These are phyloP conservation scores for Moricandia moricandioides DNA, from an alignment of 345 rosid species.

Conservation along the genomic window DNA sequence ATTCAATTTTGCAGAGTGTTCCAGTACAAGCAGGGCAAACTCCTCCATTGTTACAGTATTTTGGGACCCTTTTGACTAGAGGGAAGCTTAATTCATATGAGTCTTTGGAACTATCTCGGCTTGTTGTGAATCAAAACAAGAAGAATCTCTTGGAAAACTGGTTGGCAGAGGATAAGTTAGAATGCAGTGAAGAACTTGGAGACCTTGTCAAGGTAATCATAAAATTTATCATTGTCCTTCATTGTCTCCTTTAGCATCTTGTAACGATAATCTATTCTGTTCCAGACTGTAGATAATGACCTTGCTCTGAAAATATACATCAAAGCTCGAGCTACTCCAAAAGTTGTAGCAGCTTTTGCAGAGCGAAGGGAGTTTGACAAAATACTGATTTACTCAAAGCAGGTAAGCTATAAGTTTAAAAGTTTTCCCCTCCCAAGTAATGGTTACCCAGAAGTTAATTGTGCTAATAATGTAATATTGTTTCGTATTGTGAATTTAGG, in stretches of 20 bases:
- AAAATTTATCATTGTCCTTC: constrained; percentile 16
- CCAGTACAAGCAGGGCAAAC: constrained; percentile 99
- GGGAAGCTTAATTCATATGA: constrained; percentile 97
- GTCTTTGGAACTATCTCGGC: constrained; percentile 97
- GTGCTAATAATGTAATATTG: constrained; percentile 11
- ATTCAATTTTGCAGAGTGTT: constrained; percentile 69
- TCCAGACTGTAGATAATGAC: constrained; percentile 99
- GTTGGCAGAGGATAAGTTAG: constrained; percentile 99
- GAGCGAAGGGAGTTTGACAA: constrained; percentile 99
- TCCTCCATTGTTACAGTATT: constrained; percentile 95
- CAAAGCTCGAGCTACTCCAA: constrained; percentile 99
- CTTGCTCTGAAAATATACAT: constrained; percentile 96
- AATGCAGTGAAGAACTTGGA: constrained; percentile 98
- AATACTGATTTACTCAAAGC: constrained; percentile 93
- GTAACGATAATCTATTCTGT: constrained; percentile 20
- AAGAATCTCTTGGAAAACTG: constrained; percentile 99
- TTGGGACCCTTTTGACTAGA: constrained; percentile 93
- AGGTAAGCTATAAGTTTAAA: constrained; percentile 45
- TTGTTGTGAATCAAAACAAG: constrained; percentile 98
- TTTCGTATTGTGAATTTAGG: constrained; percentile 49
- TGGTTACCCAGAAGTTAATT: constrained; percentile 6
- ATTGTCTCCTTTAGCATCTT: constrained; percentile 3
- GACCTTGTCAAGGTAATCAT: constrained; percentile 94
- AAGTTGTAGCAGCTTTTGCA: constrained; percentile 99
- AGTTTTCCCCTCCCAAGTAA: not conserved